Base-by-base conservation (phyloP, 352 stramenopile genomes). In the Globisporangium cystogenes region DNA sequence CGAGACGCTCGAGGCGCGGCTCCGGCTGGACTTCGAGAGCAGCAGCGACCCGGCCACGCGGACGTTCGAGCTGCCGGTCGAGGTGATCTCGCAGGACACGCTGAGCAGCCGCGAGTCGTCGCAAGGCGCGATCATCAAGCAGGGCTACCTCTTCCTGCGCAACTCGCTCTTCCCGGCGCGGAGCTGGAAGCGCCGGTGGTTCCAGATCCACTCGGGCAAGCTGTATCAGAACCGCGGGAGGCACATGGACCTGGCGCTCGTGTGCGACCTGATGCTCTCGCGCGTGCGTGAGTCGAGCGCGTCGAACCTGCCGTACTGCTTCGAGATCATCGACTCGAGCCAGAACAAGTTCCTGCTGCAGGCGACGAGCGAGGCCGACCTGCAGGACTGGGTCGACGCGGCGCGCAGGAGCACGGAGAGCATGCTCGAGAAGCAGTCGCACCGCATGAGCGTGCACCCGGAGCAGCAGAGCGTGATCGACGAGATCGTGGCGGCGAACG, bases 171-270 rank as follows among this genome's bases (percentile, higher is more conserved):
- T 95, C 60, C 82, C 84, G 33, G 69, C 82, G 7, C 70, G 83
- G 23, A 93, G 76, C 50, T 95, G 82, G 82, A 95, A 95, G 58
- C 74, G 84, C 14, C 72, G 79, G 4, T 95, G 84, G 84, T 95
- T 91, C 61, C 78, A 95, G 51, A 95, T 95, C 55, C 80, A 93
- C 68, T 74, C 67, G 10, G 82, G 85, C 21, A 95, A 95, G 47
- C 62, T 95, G 29, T 95, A 91, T 27, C 81, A 90, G 37, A 90
- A 79, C 36, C 65, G 68, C n/a, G 70, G 68, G n/a, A 90, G 87
- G 35, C 71, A 95, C 58, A 80, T 86, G 61, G 86, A 87, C 51
- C 26, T 90, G 10, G 70, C 66, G 3, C 74, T 95, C 20, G 74
- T 95, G 48, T 95, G 82, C 49, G 82, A 95, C 36, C 62, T 95